Evolutionary conservation across 768 basidiomycete species (phyloP), one percentile per base, ranked within the genome.

Genomic region (Trametes elegans): DNA sequence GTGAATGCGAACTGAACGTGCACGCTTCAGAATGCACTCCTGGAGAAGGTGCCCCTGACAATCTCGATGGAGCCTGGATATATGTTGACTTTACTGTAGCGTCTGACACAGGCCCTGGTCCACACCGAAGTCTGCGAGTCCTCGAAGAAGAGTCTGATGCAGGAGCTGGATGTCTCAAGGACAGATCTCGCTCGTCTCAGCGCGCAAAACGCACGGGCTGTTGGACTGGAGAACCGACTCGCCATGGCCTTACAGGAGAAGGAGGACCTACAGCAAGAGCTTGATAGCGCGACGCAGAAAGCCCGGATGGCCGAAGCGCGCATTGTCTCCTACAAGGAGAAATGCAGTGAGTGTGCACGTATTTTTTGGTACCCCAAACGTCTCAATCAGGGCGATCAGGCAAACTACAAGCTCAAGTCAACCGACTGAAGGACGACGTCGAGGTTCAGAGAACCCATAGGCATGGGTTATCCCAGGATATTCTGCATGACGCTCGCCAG

Each of bases 181-280:
- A 74, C 76, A 18, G 78, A 80, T 18, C 81, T 93, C 45, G 79
- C 82, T 16, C 82, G 86, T 28, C 70, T 93, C 42, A 84, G 81
- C 14, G 78, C 81, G 13, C 84, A 87, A 62, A 79, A 87, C 49
- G 87, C 84, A 28, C 83, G 85, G 44, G 80, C 86, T 14, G 75
- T 84, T 14, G 88, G 87, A 13, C 81, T 84, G 76, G 87, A 93
- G 62, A 75, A 80, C 8, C 81, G 82, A 10, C 68, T 94, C 27
- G 78, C 79, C 11, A 70, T 76, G 11, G 80, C 82, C n/a, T 73
- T 84, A 48, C 85, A 85, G 64, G 88, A 93, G 68, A 81, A 81
- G 62, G 90, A 93, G 35, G 93, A 95, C 66, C 78, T 89, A 70
- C 85, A 82, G 57, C 90, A 93, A 69, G 93, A 95, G 66, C 76